Base-by-base conservation (phyloP, 176 grass and related monocot genomes). In the Oryza meridionalis region DNA sequence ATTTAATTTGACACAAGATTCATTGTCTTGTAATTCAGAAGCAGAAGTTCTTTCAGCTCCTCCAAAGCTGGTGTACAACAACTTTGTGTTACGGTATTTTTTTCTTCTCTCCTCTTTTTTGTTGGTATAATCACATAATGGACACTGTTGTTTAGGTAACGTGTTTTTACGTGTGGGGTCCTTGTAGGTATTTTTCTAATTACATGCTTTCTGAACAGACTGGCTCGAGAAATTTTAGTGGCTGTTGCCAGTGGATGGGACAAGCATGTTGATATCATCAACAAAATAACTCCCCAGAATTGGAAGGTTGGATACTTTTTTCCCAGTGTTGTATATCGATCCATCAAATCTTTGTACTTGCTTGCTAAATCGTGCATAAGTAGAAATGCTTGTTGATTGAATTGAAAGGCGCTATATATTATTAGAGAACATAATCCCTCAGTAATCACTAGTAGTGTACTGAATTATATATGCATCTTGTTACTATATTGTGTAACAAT, bases 61-160 rank as follows among this genome's bases (percentile, higher is more conserved):
- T 90, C 91, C 87, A 70, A 98, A 94, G 83, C 83, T 98, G 65
- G 93, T 98, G 64, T 98, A 98, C 80, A 95, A 91, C 85, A 95
- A 82, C 67, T 95, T 95, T 88, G 91, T 93, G 70, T 78, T 93
- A 77, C 82, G 91, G 96, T 95, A 90, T 88, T 40, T n/a, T 77
- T 65, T 89, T 10, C 8, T 82, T 82, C 29, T 13, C 31, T 16
- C 55, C 16, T 65, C n/a, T 65, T 22, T 85, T 76, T 65, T 37
- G 14, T 59, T 75, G 32, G 47, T 72, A 24, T 73, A 45, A 43
- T 3, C 26, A 51, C 31, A 9, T 78, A 67, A 31, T 29, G 2
- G 76, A 55, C 12, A 35, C 63, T 47, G 9, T 79, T 6, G 11
- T 51, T 69, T 88, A 44, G 68, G 61, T 73, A 73, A 43, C 35